phyloP scores from a whole-genome alignment of 257 asterid species.

The Thymus quinquecostatus region DNA sequence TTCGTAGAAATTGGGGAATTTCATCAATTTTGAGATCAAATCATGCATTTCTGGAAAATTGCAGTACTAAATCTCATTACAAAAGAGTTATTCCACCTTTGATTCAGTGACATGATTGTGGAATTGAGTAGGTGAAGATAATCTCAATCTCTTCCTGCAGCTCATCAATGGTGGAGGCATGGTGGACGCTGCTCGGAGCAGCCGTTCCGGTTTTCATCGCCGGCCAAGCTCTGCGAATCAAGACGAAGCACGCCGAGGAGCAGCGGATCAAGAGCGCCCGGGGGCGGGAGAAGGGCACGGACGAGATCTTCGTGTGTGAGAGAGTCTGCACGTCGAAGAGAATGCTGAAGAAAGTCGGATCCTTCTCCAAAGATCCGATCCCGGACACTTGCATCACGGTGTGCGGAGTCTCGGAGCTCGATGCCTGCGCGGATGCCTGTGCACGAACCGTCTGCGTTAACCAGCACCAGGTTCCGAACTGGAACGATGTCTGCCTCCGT shows the following conservation, averaged over 20 bases:
- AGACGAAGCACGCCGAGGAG: conserved; percentile 74
- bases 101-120: background rate
- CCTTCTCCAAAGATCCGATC: conserved; percentile 93
- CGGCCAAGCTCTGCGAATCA: conserved; percentile 81
- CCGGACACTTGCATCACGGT: conserved; percentile 93
- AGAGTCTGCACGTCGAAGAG: conserved; percentile 95
- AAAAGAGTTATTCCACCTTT: background rate
- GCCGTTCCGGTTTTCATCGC: conserved; percentile 82
- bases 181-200: conserved; percentile 93
- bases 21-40: conserved; percentile 5
- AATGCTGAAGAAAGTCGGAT: conserved; percentile 93
- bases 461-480: conserved; percentile 94
- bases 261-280: conserved; percentile 74
- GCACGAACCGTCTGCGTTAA: conserved; percentile 91
- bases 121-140: conserved; percentile 15
- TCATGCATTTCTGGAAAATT: background rate
- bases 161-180: conserved; percentile 74
- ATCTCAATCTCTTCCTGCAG: conserved; percentile 15
- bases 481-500: conserved; percentile 93
- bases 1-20: background rate
- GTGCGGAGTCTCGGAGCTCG: conserved; percentile 95
- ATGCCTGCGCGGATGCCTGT: conserved; percentile 96
- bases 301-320: conserved; percentile 87
- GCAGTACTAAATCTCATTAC: background rate
- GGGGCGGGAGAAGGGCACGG: conserved; percentile 85